These are phyloP conservation scores for Puccinia brachypodii DNA, from an alignment of 1,284 basidiomycete genomes.

Conservation along the genomic window DNA sequence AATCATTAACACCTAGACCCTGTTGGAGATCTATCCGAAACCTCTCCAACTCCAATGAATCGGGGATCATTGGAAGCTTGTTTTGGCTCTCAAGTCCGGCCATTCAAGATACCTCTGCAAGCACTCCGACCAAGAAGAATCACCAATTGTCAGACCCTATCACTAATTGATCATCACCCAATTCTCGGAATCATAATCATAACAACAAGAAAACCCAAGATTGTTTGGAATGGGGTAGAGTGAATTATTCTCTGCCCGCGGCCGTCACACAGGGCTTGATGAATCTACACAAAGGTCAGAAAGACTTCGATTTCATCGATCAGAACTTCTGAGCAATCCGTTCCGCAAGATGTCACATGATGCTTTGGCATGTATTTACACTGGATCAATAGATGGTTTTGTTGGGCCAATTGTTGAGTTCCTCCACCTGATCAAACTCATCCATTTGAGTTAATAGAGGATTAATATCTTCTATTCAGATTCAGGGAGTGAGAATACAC, in stretches of 20 bases:
- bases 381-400: constrained; percentile 80
- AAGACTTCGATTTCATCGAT: constrained; percentile 76
- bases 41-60: constrained; percentile 20
- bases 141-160: too few relatives aligned
- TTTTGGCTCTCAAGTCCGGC: constrained; percentile 38
- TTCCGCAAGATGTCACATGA: constrained; percentile 78
- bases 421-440: constrained; percentile 71
- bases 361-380: constrained; percentile 91
- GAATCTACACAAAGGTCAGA: constrained; percentile 67
- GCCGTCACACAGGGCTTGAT: constrained; percentile 79
- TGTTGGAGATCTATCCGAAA: constrained; percentile 71
- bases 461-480: constrained; percentile 40
- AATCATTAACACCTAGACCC: constrained; percentile 84
- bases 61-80: constrained; percentile 18
- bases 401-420: constrained; percentile 85
- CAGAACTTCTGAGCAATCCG: constrained; percentile 87
- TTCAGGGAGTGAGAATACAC: constrained; percentile 57
- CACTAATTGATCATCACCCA: too few relatives aligned
- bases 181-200: background rate
- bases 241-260: constrained; percentile 70
- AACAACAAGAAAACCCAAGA: background rate
- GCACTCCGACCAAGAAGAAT: background rate
- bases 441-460: constrained; percentile 54
- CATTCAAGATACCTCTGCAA: constrained; percentile 31
- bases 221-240: constrained; percentile 48